Evolutionary conservation across 257 asterid genomes (phyloP).

Genomic region (Solanum paucissectum): DNA sequence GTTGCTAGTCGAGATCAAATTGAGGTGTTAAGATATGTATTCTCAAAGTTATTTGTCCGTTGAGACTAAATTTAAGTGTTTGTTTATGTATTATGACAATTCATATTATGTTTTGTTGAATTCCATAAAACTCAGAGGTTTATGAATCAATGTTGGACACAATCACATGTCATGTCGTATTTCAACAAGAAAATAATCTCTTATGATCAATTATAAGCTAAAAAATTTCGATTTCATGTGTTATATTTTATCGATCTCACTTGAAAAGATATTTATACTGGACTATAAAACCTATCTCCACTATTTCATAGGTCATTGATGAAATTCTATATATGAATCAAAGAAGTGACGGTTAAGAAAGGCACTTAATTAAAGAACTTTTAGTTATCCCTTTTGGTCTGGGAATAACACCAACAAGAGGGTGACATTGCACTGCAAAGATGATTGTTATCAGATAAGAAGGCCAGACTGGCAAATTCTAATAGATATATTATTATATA

Average conservation of each 20-base stretch:
- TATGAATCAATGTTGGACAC: not conserved
- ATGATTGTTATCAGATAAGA: slow-evolving; percentile 15
- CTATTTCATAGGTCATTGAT: not conserved
- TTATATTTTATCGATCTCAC: not conserved
- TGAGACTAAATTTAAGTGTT: no score
- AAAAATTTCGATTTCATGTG: not conserved
- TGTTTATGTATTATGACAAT: not conserved
- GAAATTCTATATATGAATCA: not conserved
- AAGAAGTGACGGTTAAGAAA: slow-evolving; percentile 15
- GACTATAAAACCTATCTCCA: not conserved
- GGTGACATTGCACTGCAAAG: not conserved
- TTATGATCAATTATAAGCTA: not conserved
- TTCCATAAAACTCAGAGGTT: not conserved
- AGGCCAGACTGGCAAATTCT: slow-evolving; percentile 17
- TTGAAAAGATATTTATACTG: not conserved
- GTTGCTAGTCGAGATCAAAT: not conserved
- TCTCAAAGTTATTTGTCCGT: not conserved
- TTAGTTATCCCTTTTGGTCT: not conserved
- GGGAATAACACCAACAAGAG: not conserved
- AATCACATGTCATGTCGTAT: not conserved
- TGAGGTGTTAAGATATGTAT: not conserved
- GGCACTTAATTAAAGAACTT: not conserved
- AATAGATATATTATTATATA: not conserved
- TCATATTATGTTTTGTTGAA: not conserved
- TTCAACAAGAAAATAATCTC: not conserved